Conservation (phyloP, 192 early-diverging fungal species). For the Radiomyces spectabilis region DNA sequence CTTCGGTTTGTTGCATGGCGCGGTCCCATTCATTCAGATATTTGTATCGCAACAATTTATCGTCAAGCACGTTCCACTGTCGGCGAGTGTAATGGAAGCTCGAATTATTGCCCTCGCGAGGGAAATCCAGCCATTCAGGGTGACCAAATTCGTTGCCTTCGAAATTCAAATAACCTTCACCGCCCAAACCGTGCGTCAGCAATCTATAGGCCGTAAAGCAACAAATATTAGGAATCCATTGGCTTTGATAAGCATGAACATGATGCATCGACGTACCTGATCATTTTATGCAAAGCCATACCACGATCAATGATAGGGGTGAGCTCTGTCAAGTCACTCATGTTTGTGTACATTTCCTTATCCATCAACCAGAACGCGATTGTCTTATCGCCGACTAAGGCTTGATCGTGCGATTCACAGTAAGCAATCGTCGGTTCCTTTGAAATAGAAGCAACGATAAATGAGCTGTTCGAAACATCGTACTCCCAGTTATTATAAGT, state of each 20-base stretch:
- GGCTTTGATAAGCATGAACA: not conserved
- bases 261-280: conserved; percentile 44
- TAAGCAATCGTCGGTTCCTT: conserved; percentile 95
- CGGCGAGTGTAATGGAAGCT: conserved; percentile 92
- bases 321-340: conserved; percentile 70
- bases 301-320: conserved; percentile 95
- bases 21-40: conserved; percentile 87
- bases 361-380: conserved; percentile 99
- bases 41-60: conserved; percentile 82
- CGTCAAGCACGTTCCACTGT: conserved; percentile 93
- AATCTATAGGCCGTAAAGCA: conserved; percentile 41
- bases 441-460: conserved; percentile 4
- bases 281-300: conserved; percentile 94
- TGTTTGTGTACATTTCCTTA: conserved; percentile 96
- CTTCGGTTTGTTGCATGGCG: conserved; percentile 77
- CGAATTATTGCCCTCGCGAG: conserved; percentile 83
- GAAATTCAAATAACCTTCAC: conserved; percentile 95
- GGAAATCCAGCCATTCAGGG: conserved; percentile 99
- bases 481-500: not conserved
- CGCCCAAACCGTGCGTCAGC: conserved; percentile 83
- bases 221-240: not conserved
- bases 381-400: conserved; percentile 97
- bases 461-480: conserved; percentile 1
- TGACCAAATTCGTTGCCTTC: conserved; percentile 99
- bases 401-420: conserved; percentile 96